Percentiles rank a stretch among this genome's conserved stretches.
phyloP scores from a whole-genome alignment of 257 asterid genomes.

The Fraxinus cuspidata region DNA sequence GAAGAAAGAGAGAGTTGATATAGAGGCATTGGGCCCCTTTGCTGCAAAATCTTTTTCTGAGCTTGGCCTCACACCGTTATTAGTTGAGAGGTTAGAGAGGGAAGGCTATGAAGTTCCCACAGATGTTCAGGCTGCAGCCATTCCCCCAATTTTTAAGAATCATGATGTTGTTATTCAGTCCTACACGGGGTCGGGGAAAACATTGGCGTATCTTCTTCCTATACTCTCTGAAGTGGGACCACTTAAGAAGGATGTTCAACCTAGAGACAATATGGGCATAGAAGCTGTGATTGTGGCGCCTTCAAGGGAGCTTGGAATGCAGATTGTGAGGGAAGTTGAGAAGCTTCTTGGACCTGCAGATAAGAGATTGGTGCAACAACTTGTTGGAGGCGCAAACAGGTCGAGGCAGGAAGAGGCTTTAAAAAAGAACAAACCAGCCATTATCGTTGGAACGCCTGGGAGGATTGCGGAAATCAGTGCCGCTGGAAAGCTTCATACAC shows the following conservation, averaged over 20 bases:
- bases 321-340: constrained; percentile 92
- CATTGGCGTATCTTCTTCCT: constrained; percentile 95
- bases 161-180: constrained; percentile 92
- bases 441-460: constrained; percentile 96
- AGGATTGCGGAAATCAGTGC: constrained; percentile 91
- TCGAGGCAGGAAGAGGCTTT: constrained; percentile 97
- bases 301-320: constrained; percentile 98
- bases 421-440: constrained; percentile 79
- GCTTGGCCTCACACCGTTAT: constrained; percentile 72
- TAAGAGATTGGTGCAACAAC: constrained; percentile 87
- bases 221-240: constrained; percentile 72
- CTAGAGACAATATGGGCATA: constrained; percentile 45
- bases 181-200: constrained; percentile 96
- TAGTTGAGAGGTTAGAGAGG: constrained; percentile 71
- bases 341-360: constrained; percentile 81
- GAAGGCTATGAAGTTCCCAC: constrained; percentile 86
- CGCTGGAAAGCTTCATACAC: constrained; percentile 92
- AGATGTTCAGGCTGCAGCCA: constrained; percentile 92
- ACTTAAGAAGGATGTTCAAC: constrained; percentile 42
- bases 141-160: constrained; percentile 72
- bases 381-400: constrained; percentile 96
- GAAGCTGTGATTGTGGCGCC: constrained; percentile 97
- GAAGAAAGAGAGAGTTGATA: constrained; percentile 44
- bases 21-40: constrained; percentile 64
- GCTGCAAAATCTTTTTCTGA: constrained; percentile 80